phyloP scores from a whole-genome alignment of 1,139 yeast species.

The Saccharomyces hybrid region DNA sequence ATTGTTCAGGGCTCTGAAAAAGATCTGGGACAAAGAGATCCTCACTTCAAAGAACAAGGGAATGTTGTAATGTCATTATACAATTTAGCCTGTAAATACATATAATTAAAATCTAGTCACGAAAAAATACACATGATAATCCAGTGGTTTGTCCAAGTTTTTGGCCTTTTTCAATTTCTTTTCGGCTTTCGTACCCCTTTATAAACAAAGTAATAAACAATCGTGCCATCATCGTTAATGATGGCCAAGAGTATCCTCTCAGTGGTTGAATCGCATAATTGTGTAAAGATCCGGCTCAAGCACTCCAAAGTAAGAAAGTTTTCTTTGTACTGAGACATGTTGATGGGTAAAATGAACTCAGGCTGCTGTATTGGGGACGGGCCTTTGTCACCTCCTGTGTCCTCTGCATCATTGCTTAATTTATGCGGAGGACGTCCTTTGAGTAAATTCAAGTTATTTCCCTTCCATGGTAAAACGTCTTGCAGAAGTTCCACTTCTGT shows the following conservation, averaged over 20 bases:
- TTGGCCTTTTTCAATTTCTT: conserved; percentile 26
- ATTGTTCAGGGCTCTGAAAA: not conserved
- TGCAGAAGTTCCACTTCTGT: conserved; percentile 33
- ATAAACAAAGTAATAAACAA: conserved; percentile 57
- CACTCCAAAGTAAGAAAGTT: conserved; percentile 33
- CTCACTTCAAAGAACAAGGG: conserved; percentile 22
- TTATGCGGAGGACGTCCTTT: conserved; percentile 32
- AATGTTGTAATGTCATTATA: conserved; percentile 18
- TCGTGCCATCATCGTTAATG: conserved; percentile 56
- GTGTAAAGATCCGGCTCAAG: conserved; percentile 26
- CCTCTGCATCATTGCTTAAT: conserved; percentile 27
- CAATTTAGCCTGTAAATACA: conserved; percentile 7
- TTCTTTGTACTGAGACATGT: conserved; percentile 18
- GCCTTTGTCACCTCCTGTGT: conserved; percentile 8
- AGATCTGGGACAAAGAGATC: conserved; percentile 8
- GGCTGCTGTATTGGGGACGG: not conserved
- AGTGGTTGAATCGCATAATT: conserved; percentile 15
- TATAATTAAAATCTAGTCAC: not conserved
- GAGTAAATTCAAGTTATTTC: conserved; percentile 12
- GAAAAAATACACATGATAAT: not conserved
- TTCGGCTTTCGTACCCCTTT: conserved; percentile 59
- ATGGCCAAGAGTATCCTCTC: conserved; percentile 46
- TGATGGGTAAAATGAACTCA: conserved; percentile 32
- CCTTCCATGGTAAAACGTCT: conserved; percentile 13
- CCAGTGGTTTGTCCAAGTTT: no score